Percentiles rank a stretch among this genome's conserved stretches.
These are phyloP conservation scores for cucumber (Cucumis sativus) DNA, from an alignment of 306 rosid species.

Conservation along the genomic window Cucumber_9930_V3 NC_026661.2:4225501-4226000, in stretches of 20 bases:
- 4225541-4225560: slow-evolving; percentile 34
- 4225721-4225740: not conserved
- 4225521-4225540: not conserved
- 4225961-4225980: too few relatives aligned
- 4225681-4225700: slow-evolving; percentile 1
- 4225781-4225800: not conserved
- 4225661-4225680: slow-evolving; percentile 41
- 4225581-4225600: slow-evolving; percentile 18
- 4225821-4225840: not conserved
- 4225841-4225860: not conserved
- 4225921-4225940: not conserved
- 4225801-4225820: not conserved
- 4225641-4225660: slow-evolving; percentile 44
- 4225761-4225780: not conserved
- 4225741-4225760: not conserved
- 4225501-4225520: not conserved
- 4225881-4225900: not conserved
- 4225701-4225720: not conserved
- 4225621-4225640: slow-evolving; percentile 30
- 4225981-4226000: too few relatives aligned
- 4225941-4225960: too few relatives aligned
- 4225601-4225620: slow-evolving; percentile 25
- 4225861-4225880: not conserved
- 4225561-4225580: slow-evolving; percentile 39
- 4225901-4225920: not conserved